These are phyloP conservation scores for Coemansia sp. DNA, from an alignment of 192 early-diverging fungal species.

Conservation along the genomic window DNA sequence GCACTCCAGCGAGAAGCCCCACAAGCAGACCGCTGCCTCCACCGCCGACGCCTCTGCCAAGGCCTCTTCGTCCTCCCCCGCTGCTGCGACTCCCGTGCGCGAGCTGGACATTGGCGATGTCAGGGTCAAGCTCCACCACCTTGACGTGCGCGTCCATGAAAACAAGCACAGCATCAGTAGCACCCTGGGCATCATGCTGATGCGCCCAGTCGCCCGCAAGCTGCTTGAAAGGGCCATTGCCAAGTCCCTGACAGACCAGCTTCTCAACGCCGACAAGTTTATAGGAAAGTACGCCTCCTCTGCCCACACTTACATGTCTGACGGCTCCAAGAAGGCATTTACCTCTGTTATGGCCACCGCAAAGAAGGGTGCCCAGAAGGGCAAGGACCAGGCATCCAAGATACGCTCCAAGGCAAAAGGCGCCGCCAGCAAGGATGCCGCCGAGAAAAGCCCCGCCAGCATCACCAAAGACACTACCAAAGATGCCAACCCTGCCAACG, in stretches of 20 bases:
- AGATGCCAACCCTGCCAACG: background rate
- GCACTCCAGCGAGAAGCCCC: slow-evolving; percentile 46
- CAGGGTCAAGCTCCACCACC: slow-evolving; percentile 41
- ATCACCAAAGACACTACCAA: background rate
- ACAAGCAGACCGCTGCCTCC: slow-evolving; percentile 1
- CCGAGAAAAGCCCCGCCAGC: background rate
- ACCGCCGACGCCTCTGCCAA: background rate
- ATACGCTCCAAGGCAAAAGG: slow-evolving; percentile 10
- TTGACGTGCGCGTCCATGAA: slow-evolving; percentile 36
- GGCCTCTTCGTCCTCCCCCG: no score
- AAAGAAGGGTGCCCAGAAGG: slow-evolving; percentile 24
- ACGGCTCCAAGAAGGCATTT: slow-evolving; percentile 28
- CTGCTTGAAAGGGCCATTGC: slow-evolving; percentile 33
- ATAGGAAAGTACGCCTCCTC: slow-evolving; percentile 33
- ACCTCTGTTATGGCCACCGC: slow-evolving; percentile 16
- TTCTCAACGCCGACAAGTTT: slow-evolving; percentile 26
- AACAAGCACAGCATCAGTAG: slow-evolving; percentile 47
- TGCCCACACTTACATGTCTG: slow-evolving; percentile 18
- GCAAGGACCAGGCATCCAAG: slow-evolving; percentile 26
- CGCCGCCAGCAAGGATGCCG: slow-evolving; percentile 9
- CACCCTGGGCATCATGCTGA: slow-evolving; percentile 27
- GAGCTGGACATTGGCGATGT: slow-evolving; percentile 44
- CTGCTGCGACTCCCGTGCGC: slow-evolving; percentile 12
- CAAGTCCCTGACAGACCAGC: slow-evolving; percentile 30
- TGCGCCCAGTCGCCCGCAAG: slow-evolving; percentile 36